These are phyloP conservation scores for Alternaria sp. DNA, from an alignment of 2,329 filamentous ascomycete species.

Conservation along the genomic window DNA sequence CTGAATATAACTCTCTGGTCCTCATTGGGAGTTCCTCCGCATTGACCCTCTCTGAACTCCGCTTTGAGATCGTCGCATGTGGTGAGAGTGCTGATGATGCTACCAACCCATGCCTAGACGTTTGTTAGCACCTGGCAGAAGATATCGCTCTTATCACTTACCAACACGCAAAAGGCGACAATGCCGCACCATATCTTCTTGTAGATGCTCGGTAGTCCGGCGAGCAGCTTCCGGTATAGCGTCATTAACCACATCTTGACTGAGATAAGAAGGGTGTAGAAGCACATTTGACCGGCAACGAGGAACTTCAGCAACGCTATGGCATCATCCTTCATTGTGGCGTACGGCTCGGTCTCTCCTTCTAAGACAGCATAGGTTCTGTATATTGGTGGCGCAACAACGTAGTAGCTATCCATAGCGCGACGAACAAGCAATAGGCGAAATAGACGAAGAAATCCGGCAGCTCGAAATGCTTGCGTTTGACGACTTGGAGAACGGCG, in stretches of 20 bases:
- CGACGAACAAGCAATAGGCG: conserved; percentile 39
- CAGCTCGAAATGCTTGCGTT: conserved; percentile 22
- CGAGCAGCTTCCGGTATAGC: conserved; percentile 48
- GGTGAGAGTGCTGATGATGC: conserved; percentile 46
- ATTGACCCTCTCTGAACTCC: conserved; percentile 47
- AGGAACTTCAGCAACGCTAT: conserved; percentile 47
- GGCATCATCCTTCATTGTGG: conserved; percentile 41
- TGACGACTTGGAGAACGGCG: conserved; percentile 17
- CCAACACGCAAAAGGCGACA: conserved; percentile 35
- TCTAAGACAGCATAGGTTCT: conserved; percentile 37
- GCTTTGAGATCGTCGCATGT: conserved; percentile 50
- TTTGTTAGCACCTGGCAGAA: neutral
- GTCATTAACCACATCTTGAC: conserved; percentile 36
- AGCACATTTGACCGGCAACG: conserved; percentile 50
- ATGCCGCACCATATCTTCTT: conserved; percentile 51
- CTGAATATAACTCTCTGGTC: conserved; percentile 29
- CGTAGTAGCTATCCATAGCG: conserved; percentile 45
- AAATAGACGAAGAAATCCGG: conserved; percentile 36
- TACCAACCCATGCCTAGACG: conserved; percentile 47
- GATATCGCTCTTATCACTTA: neutral
- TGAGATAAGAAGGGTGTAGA: conserved; percentile 20
- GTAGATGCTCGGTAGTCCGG: conserved; percentile 36
- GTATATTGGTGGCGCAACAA: conserved; percentile 45
- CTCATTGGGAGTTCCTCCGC: conserved; percentile 28
- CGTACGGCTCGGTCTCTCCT: conserved; percentile 38